phyloP scores from a whole-genome alignment of 192 early-diverging fungal genomes.

The Podila epigama region DNA sequence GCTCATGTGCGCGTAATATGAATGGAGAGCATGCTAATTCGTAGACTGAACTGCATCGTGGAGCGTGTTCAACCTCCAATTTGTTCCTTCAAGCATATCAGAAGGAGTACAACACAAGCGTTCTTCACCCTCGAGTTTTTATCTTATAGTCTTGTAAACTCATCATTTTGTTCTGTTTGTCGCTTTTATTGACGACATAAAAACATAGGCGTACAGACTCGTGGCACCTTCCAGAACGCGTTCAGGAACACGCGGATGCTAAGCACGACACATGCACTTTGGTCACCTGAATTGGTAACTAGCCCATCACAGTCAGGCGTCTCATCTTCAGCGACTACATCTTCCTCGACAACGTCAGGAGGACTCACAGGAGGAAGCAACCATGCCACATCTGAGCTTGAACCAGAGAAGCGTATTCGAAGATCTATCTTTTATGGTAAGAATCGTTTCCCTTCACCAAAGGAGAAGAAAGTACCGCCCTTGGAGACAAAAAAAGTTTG shows the following conservation, averaged over 20 bases:
- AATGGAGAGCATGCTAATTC: neutral
- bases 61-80: no score
- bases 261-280: neutral
- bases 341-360: neutral
- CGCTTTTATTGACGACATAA: neutral
- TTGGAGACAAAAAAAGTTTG: neutral
- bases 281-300: neutral
- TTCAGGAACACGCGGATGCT: conserved; percentile 9
- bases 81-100: no score
- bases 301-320: conserved; percentile 3
- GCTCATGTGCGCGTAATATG: neutral
- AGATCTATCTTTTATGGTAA: conserved; percentile 49
- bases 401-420: conserved; percentile 43
- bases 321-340: neutral
- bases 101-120: no score
- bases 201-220: neutral
- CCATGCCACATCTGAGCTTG: neutral
- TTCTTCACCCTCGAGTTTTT: no score
- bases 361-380: neutral
- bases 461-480: no score
- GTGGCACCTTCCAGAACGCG: neutral
- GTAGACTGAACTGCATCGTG: neutral
- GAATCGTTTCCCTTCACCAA: neutral
- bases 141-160: neutral
- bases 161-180: neutral